phyloP scores from a whole-genome alignment of 2,329 filamentous ascomycete genomes.

The Colletotrichum nymphaeae region DNA sequence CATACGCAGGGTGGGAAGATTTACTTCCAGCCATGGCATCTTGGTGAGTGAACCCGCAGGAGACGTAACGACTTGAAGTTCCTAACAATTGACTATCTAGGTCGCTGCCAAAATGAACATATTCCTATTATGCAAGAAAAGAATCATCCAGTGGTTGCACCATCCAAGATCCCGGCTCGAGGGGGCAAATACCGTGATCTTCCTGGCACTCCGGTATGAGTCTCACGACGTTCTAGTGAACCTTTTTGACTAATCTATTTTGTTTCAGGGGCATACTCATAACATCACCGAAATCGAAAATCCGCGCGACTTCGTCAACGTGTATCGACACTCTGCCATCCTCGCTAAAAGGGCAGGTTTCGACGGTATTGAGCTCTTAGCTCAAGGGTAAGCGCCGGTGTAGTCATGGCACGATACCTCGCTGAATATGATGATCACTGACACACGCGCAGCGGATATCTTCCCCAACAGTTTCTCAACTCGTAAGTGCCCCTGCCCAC shows the following conservation, averaged over 20 bases:
- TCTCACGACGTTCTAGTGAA: neutral
- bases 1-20: conserved; percentile 50
- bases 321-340: conserved; percentile 35
- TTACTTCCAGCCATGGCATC: no score
- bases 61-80: conserved; percentile 59
- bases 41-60: conserved; percentile 37
- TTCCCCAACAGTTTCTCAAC: conserved; percentile 21
- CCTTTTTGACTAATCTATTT: neutral
- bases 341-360: conserved; percentile 53
- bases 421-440: no score
- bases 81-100: conserved; percentile 58
- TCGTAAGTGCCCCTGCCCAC: neutral
- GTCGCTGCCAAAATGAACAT: conserved; percentile 17
- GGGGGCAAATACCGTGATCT: conserved; percentile 21
- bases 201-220: neutral
- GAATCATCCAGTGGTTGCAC: neutral
- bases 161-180: neutral
- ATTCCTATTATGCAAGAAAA: conserved; percentile 9
- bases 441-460: conserved; percentile 8
- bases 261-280: neutral
- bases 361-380: conserved; percentile 55
- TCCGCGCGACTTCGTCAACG: conserved; percentile 25
- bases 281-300: conserved; percentile 16
- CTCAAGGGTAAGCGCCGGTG: conserved; percentile 12
- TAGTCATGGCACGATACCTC: no score